phyloP scores from a whole-genome alignment of 441 rosid genomes.

The Syzygium syzygioides region DNA sequence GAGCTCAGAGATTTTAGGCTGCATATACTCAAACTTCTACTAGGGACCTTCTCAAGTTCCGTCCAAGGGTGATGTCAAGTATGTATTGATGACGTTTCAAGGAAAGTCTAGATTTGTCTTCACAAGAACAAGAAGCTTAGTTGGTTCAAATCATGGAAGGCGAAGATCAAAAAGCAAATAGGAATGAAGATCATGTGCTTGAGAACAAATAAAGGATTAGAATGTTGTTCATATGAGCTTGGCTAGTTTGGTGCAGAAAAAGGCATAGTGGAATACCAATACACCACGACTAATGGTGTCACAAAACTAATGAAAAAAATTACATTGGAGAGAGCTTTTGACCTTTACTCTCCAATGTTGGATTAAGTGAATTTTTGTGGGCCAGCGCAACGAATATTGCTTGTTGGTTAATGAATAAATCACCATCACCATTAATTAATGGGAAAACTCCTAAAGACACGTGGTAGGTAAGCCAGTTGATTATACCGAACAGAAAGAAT shows the following conservation, averaged over 20 bases:
- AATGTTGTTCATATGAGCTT: neutral
- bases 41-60: no score
- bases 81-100: neutral
- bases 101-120: neutral
- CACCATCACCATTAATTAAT: neutral
- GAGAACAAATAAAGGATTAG: neutral
- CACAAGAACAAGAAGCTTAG: neutral
- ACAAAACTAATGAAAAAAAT: neutral
- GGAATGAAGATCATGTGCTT: neutral
- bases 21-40: no score
- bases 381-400: accelerated
- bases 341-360: neutral
- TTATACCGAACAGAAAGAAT: no score
- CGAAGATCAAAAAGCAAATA: neutral
- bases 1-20: no score
- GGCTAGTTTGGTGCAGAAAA: neutral
- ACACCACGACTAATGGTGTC: neutral
- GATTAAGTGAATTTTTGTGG: neutral
- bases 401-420: neutral
- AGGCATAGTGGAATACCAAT: neutral
- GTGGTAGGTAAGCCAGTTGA: neutral
- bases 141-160: neutral
- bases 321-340: neutral
- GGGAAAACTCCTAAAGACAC: no score
- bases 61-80: no score